Conservation (phyloP, 2,329 filamentous ascomycete species). For the Epichloe uncinata region DNA sequence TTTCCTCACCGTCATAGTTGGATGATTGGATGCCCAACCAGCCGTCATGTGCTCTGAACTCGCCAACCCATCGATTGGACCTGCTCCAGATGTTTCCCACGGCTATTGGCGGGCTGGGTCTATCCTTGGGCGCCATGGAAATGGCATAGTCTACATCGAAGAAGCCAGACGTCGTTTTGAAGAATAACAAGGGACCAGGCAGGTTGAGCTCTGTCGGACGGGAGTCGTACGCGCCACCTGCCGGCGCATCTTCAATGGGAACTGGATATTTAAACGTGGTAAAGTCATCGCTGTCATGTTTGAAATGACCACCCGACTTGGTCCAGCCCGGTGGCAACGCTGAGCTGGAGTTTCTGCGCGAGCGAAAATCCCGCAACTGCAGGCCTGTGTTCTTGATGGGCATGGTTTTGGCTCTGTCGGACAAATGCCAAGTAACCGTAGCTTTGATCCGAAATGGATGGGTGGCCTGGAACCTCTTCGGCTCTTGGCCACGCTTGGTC, state of each 20-base stretch:
- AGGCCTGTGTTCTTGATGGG: slow-evolving; percentile 25
- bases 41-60: slow-evolving; percentile 29
- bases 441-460: slow-evolving; percentile 26
- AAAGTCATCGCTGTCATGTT: slow-evolving; percentile 25
- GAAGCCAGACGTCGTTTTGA: slow-evolving; percentile 24
- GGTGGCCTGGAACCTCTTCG: slow-evolving; percentile 22
- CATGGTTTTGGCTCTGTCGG: slow-evolving; percentile 22
- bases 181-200: slow-evolving; percentile 27
- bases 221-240: slow-evolving; percentile 17
- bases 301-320: slow-evolving; percentile 22
- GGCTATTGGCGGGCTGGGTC: slow-evolving; percentile 25
- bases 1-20: slow-evolving; percentile 31
- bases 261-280: slow-evolving; percentile 30
- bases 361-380: slow-evolving; percentile 25
- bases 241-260: slow-evolving; percentile 23
- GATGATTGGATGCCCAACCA: slow-evolving; percentile 33
- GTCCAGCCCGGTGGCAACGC: slow-evolving; percentile 27
- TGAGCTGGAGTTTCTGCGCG: slow-evolving; percentile 17
- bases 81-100: slow-evolving; percentile 28
- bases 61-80: slow-evolving; percentile 25
- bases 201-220: slow-evolving; percentile 17
- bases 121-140: slow-evolving; percentile 22
- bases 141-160: slow-evolving; percentile 28
- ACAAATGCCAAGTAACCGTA: slow-evolving; percentile 26
- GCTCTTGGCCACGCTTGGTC: slow-evolving; percentile 17